Evolutionary conservation across 148 eudicot species (phyloP).

Genomic region (Hydrangea macrophylla): DNA sequence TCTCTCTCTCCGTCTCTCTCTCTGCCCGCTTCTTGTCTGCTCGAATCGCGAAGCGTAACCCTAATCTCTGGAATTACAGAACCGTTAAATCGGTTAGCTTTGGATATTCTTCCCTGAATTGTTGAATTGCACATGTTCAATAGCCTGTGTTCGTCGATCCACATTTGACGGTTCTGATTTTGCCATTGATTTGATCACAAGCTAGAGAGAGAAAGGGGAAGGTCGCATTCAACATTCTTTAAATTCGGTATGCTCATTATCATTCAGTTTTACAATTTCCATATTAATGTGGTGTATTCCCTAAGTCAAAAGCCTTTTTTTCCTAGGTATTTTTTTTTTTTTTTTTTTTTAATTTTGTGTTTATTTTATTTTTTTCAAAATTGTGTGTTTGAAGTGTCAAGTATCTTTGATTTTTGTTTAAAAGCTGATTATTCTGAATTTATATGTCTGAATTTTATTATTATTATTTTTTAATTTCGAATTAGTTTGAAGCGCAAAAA

Average conservation of each 20-base stretch:
- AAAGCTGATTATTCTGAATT: neutral
- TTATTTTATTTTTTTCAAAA: neutral
- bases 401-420: neutral
- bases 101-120: neutral
- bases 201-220: neutral
- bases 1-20: neutral
- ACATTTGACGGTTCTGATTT: neutral
- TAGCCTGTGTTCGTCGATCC: neutral
- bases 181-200: neutral
- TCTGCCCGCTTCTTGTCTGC: slow-evolving; percentile 1
- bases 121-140: neutral
- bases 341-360: neutral
- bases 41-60: slow-evolving; percentile 18
- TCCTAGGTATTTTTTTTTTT: neutral
- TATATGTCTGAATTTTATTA: neutral
- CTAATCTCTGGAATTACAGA: slow-evolving; percentile 10
- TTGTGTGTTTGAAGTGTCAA: neutral
- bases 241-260: neutral
- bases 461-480: neutral
- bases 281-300: no score
- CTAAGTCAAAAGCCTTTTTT: no score
- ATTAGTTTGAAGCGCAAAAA: neutral
- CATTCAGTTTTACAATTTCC: neutral
- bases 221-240: neutral
- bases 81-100: slow-evolving; percentile 4